These are phyloP conservation scores for Trametes punicea DNA, from an alignment of 768 basidiomycete genomes.

Conservation along the genomic window DNA sequence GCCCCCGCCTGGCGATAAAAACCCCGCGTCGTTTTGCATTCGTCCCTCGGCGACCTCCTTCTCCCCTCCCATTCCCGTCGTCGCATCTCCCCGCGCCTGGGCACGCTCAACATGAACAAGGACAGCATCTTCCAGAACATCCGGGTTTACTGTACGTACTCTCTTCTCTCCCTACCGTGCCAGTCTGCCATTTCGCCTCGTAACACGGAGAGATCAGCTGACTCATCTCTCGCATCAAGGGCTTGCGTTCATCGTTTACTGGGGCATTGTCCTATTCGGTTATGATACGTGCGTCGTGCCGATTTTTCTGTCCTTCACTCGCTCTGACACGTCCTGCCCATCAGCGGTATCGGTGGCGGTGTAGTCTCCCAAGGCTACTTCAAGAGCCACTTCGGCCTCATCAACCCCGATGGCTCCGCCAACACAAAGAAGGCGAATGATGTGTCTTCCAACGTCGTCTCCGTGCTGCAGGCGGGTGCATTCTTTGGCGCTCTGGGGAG, in stretches of 20 bases:
- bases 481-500: conserved; percentile 84
- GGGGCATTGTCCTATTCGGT: conserved; percentile 81
- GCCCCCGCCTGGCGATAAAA: conserved; percentile 5
- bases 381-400: conserved; percentile 57
- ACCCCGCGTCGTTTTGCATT: not conserved
- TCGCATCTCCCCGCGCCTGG: not conserved
- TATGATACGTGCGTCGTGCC: conserved; percentile 60
- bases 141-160: conserved; percentile 58
- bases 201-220: not conserved
- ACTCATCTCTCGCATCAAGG: conserved; percentile 36
- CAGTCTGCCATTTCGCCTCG: not conserved
- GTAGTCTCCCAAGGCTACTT: conserved; percentile 66
- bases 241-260: conserved; percentile 71
- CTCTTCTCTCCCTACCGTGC: not conserved
- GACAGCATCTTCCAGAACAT: conserved; percentile 46
- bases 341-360: conserved; percentile 63
- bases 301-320: not conserved
- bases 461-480: conserved; percentile 82
- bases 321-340: not conserved
- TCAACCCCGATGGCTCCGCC: conserved; percentile 40
- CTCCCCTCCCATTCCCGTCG: conserved; percentile 3
- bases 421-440: conserved; percentile 41
- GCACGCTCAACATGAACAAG: conserved; percentile 7
- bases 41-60: conserved; percentile 8
- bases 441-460: conserved; percentile 81